Conservation (phyloP, 1,139 yeast genomes). For the Yamadazyma dendronema region DNA sequence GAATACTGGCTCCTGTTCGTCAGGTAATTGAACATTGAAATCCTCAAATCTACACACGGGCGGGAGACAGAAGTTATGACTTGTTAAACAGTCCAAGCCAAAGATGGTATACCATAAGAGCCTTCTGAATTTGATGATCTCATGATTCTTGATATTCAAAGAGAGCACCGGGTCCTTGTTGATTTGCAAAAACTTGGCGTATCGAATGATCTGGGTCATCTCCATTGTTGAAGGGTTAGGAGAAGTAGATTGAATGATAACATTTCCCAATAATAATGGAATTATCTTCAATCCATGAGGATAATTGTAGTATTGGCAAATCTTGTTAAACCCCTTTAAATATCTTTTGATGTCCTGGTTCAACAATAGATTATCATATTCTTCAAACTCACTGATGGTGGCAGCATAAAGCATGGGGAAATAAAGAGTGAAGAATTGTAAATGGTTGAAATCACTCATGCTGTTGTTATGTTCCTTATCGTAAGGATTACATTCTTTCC, state of each 20-base stretch:
- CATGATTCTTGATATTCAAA: slow-evolving; percentile 47
- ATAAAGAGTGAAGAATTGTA: slow-evolving; percentile 47
- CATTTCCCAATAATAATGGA: slow-evolving; percentile 48
- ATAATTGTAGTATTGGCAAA: slow-evolving; percentile 50
- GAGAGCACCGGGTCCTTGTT: slow-evolving; percentile 58
- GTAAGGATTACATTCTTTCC: slow-evolving; percentile 33
- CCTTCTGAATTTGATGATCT: slow-evolving; percentile 51
- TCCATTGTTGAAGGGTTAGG: slow-evolving; percentile 57
- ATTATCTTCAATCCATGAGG: slow-evolving; percentile 52
- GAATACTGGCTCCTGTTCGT: slow-evolving; percentile 41
- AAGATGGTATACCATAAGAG: slow-evolving; percentile 67
- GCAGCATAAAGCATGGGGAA: slow-evolving; percentile 55
- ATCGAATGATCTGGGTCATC: slow-evolving; percentile 48
- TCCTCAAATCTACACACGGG: slow-evolving; percentile 56
- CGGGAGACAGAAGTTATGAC: slow-evolving; percentile 56
- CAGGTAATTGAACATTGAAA: slow-evolving; percentile 56
- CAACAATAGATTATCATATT: slow-evolving; percentile 44
- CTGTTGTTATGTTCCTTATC: slow-evolving; percentile 16
- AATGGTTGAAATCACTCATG: slow-evolving; percentile 27
- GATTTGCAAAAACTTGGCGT: slow-evolving; percentile 54
- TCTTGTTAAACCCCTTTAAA: slow-evolving; percentile 45
- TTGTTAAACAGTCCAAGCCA: slow-evolving; percentile 56
- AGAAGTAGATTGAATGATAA: slow-evolving; percentile 52
- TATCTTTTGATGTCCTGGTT: slow-evolving; percentile 51
- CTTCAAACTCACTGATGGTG: slow-evolving; percentile 55